Conservation (phyloP, 176 grass and related monocot species). For the Microstegium vimineum region DNA sequence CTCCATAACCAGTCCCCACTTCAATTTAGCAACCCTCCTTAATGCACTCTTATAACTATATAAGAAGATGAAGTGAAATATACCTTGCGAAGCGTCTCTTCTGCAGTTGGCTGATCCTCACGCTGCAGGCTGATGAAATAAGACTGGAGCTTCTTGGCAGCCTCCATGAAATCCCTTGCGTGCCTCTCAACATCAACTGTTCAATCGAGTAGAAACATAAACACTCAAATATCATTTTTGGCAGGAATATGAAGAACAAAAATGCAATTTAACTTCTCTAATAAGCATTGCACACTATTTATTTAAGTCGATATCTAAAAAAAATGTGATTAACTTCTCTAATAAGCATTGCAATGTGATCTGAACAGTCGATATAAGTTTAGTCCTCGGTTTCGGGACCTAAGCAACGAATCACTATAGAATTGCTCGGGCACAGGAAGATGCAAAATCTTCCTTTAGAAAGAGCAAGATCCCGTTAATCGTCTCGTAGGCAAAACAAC, state of each 20-base stretch:
- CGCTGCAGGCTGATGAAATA: constrained; percentile 77
- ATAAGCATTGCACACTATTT: neutral
- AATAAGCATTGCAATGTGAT: neutral
- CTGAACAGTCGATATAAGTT: neutral
- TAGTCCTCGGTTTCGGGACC: no score
- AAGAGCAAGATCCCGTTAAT: neutral
- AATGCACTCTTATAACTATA: neutral
- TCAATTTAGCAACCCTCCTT: neutral
- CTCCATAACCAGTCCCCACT: neutral
- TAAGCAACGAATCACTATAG: neutral
- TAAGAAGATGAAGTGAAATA: neutral
- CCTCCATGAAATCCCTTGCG: constrained; percentile 86
- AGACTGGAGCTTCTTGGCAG: constrained; percentile 76
- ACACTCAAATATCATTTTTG: neutral
- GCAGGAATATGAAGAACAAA: no score
- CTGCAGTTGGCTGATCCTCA: constrained; percentile 56
- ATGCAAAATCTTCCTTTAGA: neutral
- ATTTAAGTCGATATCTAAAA: neutral
- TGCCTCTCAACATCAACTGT: constrained; percentile 86
- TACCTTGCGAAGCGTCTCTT: constrained; percentile 80
- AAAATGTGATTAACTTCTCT: neutral
- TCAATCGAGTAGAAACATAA: neutral
- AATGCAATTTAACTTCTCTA: neutral
- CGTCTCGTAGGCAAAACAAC: neutral
- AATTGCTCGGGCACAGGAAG: neutral